phyloP scores from a whole-genome alignment of 2,329 filamentous ascomycete species.

The Paecilomyces sp. region DNA sequence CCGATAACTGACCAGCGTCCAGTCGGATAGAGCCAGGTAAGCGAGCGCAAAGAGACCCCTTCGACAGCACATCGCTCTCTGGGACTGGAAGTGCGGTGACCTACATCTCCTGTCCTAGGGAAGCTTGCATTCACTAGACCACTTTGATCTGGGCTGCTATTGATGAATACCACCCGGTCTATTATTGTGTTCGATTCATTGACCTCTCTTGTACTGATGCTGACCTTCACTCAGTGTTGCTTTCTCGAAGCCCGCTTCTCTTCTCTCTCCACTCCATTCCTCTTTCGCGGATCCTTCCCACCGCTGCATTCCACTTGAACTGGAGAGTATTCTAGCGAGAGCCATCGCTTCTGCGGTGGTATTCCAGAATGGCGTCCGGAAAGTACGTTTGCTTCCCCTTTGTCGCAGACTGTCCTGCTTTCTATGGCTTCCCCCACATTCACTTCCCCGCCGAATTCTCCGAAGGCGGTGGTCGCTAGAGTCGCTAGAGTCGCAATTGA shows the following conservation, averaged over 20 bases:
- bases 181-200: background rate
- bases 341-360: background rate
- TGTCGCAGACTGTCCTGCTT: background rate
- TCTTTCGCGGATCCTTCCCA: background rate
- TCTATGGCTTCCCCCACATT: background rate
- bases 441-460: background rate
- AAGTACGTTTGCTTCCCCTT: background rate
- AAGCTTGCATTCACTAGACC: background rate
- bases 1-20: background rate
- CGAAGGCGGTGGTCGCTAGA: background rate
- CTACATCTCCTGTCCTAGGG: background rate
- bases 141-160: background rate
- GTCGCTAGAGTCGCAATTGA: background rate
- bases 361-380: background rate
- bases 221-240: background rate
- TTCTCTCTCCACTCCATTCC: background rate
- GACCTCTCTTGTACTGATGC: background rate
- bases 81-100: background rate
- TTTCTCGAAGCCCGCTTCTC: background rate
- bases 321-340: background rate
- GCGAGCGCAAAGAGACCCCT: background rate
- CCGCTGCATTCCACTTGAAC: background rate
- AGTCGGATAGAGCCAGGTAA: background rate
- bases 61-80: background rate
- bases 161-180: background rate